phyloP scores from a whole-genome alignment of 2,329 filamentous ascomycete species.

The Pseudocercospora eumusae region DNA sequence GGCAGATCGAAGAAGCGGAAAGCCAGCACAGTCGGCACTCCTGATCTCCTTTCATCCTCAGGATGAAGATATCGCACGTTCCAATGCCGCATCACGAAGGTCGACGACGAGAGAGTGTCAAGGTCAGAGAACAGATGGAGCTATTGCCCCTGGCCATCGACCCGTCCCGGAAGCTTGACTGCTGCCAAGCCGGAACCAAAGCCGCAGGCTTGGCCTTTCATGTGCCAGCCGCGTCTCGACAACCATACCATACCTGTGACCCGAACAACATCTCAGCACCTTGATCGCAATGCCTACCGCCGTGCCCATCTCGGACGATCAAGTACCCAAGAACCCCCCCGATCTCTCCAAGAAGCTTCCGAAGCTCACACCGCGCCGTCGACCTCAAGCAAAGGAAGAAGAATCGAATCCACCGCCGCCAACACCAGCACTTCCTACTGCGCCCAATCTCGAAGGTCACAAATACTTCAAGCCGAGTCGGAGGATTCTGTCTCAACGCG shows the following conservation, averaged over 20 bases:
- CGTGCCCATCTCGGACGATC: constrained; percentile 14
- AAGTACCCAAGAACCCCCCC: constrained; percentile 37
- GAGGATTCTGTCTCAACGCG: constrained; percentile 76
- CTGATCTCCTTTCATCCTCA: neutral
- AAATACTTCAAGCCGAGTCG: constrained; percentile 67
- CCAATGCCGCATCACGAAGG: neutral
- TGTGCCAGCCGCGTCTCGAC: neutral
- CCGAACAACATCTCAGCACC: constrained; percentile 2
- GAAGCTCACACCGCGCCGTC: constrained; percentile 66
- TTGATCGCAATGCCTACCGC: constrained; percentile 20
- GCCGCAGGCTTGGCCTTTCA: constrained; percentile 1
- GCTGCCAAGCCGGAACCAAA: too few species aligned
- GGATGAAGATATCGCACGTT: neutral
- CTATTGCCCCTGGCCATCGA: neutral
- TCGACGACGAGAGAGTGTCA: neutral
- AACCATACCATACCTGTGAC: neutral
- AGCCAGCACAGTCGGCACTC: neutral
- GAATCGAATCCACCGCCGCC: constrained; percentile 60
- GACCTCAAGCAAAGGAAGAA: constrained; percentile 51
- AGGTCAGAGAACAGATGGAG: neutral
- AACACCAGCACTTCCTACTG: constrained; percentile 71
- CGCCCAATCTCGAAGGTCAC: constrained; percentile 59
- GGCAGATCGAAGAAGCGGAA: constrained; percentile 3
- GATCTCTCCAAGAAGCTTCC: constrained; percentile 62
- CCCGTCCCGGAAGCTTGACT: constrained; percentile 1